A percentile compares a stretch with the other conserved stretches of the same genome.
Evolutionary conservation across 192 early-diverging fungal species (phyloP).

Genomic region (Fimicolochytrium jonesii): DNA sequence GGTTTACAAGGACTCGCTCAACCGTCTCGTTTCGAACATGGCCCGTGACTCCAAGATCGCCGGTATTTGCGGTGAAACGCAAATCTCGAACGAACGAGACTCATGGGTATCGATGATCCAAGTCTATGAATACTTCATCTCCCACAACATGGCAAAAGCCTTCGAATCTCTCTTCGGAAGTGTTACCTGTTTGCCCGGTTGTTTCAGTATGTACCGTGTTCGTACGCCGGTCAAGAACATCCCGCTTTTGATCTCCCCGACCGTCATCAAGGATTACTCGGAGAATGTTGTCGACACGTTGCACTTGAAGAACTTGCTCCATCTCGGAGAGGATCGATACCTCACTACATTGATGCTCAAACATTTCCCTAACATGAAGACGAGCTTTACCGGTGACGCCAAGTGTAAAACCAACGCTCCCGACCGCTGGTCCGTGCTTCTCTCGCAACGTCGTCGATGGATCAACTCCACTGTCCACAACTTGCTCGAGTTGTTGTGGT

Average conservation of each 20-base stretch:
- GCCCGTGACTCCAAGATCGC: conserved; percentile 87
- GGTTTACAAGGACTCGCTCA: conserved; percentile 75
- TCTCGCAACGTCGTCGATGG: conserved; percentile 96
- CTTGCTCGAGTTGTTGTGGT: conserved; percentile 78
- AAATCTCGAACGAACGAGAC: conserved; percentile 84
- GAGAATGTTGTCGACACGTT: conserved; percentile 91
- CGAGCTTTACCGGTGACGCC: conserved; percentile 89
- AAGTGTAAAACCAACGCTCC: conserved; percentile 87
- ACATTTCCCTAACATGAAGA: conserved; percentile 92
- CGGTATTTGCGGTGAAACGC: conserved; percentile 95
- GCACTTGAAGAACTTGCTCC: conserved; percentile 95
- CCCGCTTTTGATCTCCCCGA: conserved; percentile 77
- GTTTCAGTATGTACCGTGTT: conserved; percentile 99
- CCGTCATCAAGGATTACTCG: conserved; percentile 81
- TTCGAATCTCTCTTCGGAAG: conserved; percentile 63
- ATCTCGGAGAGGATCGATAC: conserved; percentile 95
- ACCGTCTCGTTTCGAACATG: conserved; percentile 87
- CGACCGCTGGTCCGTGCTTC: conserved; percentile 79
- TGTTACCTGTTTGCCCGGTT: conserved; percentile 74
- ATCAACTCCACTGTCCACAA: conserved; percentile 99
- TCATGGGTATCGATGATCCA: conserved; percentile 96
- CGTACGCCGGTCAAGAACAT: conserved; percentile 68
- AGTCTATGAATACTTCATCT: conserved; percentile 82
- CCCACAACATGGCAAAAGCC: conserved; percentile 55
- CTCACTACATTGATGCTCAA: conserved; percentile 96